phyloP scores from a whole-genome alignment of 352 stramenopile species.

The Globisporangium paroecandrum region DNA sequence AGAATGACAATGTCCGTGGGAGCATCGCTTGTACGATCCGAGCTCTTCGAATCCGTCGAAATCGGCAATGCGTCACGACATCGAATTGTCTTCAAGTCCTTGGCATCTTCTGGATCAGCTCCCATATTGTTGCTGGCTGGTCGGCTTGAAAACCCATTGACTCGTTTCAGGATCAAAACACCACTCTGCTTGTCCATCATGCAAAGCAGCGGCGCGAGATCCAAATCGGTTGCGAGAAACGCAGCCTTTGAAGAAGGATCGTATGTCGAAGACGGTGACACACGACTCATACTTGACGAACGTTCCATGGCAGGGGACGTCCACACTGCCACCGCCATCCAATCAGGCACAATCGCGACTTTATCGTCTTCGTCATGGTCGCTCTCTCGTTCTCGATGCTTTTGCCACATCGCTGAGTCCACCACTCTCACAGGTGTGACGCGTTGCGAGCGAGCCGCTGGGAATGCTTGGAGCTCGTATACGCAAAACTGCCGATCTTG shows the following conservation, averaged over 20 bases:
- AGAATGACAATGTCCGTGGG: conserved; percentile 45
- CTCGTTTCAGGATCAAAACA: conserved; percentile 32
- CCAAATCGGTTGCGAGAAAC: conserved; percentile 36
- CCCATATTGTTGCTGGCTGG: neutral
- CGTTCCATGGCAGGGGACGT: conserved; percentile 24
- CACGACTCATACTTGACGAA: neutral
- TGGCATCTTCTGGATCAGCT: neutral
- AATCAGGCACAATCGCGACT: conserved; percentile 44
- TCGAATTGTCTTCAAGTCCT: conserved; percentile 19
- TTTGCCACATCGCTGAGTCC: conserved; percentile 38
- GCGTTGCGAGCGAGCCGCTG: neutral
- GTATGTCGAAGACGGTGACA: neutral
- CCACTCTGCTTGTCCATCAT: conserved; percentile 38
- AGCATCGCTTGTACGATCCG: neutral
- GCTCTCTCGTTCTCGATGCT: conserved; percentile 28
- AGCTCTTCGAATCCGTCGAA: neutral
- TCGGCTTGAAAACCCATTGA: conserved; percentile 8
- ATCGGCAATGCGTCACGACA: conserved; percentile 48
- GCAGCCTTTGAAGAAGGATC: conserved; percentile 17
- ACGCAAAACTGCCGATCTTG: conserved; percentile 48
- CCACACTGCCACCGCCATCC: conserved; percentile 31
- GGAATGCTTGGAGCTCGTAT: conserved; percentile 33
- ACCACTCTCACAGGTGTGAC: conserved; percentile 30
- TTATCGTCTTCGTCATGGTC: conserved; percentile 20
- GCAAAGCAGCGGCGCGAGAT: conserved; percentile 30